Base-by-base conservation (phyloP, 2,329 filamentous ascomycete genomes). In the Epichloe sp. region DNA sequence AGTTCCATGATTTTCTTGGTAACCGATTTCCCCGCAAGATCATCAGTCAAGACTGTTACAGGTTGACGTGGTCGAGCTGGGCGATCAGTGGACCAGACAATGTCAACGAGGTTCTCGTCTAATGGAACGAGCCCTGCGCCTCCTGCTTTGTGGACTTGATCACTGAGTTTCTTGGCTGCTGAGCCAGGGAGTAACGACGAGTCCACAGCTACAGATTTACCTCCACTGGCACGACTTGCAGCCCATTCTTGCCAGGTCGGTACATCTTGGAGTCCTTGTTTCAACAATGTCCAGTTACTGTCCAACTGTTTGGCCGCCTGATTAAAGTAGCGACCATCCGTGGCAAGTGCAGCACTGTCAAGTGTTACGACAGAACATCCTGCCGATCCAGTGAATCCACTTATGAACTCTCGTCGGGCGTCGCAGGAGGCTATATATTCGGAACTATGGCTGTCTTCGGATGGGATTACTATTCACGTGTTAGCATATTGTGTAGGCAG, bases 341-440 rank as follows among this genome's bases (percentile, higher is more conserved):
- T 98, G 12, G 93, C 88, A 52, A 98, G 73, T 14, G 88, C 88
- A 15, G 93, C 93, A 67, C 90, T 90, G 48, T 88, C 83, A 47
- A 80, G 78, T 2, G 90, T 93, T 52, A 98, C 77, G 48, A 98
- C 84, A 40, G 90, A 93, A 56, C 88, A 95, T 53, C 93, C 93
- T 43, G 93, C 91, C 10, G 93, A 98, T 51, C 93, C 93, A 53
- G 88, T 88, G 68, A 98, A 98, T 26, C 93, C 91, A 54, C 83
- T 90, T 59, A 98, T 95, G 63, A 84, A 96, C 64, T 84, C 88
- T 74, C 93, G 83, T 58, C 93, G 83, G 54, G 79, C 90, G 72
- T 98, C 93, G 65, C 88, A 95, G n/a, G 85, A 83, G 48, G 93
- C 93, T 67, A 96, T 96, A 69, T 98, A 98, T 72, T 98, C 93